A percentile compares a stretch with the other conserved stretches of the same genome.
Conservation (phyloP, 2,329 filamentous ascomycete genomes). For the Orbilia blumenaviensis region DNA sequence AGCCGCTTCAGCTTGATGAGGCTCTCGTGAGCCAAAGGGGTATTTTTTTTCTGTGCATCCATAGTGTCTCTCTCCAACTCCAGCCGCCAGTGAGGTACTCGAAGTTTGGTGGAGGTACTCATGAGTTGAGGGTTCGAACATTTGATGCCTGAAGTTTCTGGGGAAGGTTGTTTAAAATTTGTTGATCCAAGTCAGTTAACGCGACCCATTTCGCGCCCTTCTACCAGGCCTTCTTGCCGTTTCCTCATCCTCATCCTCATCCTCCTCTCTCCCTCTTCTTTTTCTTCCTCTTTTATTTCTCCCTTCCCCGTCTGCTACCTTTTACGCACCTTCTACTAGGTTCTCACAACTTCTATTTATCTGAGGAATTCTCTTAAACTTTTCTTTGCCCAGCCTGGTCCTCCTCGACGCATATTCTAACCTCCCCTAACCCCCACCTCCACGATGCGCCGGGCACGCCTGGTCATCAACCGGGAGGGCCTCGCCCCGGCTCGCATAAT, state of each 20-base stretch:
- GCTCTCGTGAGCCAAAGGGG: neutral
- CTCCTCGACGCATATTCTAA: neutral
- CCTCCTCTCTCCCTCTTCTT: neutral
- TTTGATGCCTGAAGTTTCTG: conserved; percentile 1
- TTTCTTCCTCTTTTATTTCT: neutral
- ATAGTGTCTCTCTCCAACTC: neutral
- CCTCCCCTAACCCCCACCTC: neutral
- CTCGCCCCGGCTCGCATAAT: conserved; percentile 55
- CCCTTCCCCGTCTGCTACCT: neutral
- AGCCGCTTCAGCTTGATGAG: conserved; percentile 19
- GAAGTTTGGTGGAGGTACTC: neutral
- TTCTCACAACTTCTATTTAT: neutral
- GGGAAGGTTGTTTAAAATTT: conserved; percentile 15
- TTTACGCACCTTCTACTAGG: neutral
- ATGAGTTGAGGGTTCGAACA: no score
- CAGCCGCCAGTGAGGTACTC: neutral
- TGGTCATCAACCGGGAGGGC: conserved; percentile 55
- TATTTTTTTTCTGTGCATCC: neutral
- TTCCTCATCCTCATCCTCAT: neutral
- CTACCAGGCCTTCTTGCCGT: conserved; percentile 12
- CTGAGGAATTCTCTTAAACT: conserved; percentile 1
- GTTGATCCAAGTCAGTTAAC: conserved; percentile 25
- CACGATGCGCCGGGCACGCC: conserved; percentile 56
- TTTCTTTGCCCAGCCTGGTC: neutral
- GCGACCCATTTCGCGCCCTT: conserved; percentile 19